These are phyloP conservation scores for Obelidium mucronatum DNA, from an alignment of 192 early-diverging fungal genomes.

Conservation along the genomic window DNA sequence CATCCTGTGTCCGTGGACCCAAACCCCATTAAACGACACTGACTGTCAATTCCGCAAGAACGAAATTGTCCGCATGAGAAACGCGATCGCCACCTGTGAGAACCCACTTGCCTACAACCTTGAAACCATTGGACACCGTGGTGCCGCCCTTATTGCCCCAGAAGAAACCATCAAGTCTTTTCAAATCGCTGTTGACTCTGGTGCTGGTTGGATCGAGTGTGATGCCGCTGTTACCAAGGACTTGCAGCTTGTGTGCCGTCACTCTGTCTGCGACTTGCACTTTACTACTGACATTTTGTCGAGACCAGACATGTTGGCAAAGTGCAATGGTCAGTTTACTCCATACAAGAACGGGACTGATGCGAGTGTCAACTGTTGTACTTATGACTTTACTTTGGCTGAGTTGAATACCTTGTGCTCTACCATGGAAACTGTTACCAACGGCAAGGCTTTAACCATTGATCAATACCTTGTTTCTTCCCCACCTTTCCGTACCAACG, in stretches of 20 bases:
- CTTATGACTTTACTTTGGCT: constrained; percentile 30
- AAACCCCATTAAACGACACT: neutral
- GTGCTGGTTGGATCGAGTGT: constrained; percentile 31
- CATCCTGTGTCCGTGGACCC: constrained; percentile 23
- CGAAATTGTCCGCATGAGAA: constrained; percentile 19
- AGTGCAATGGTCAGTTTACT: constrained; percentile 26
- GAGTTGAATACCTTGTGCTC: constrained; percentile 22
- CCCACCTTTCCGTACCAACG: constrained; percentile 24
- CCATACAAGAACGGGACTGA: constrained; percentile 16
- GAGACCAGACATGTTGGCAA: constrained; percentile 19
- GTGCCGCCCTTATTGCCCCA: constrained; percentile 20
- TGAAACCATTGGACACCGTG: constrained; percentile 20
- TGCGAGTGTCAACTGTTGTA: constrained; percentile 23
- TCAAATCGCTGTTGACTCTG: constrained; percentile 21
- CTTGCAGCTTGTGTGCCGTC: constrained; percentile 27
- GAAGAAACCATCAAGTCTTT: constrained; percentile 23
- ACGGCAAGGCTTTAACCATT: neutral
- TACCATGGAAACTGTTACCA: constrained; percentile 20
- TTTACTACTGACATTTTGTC: constrained; percentile 31
- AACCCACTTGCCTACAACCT: constrained; percentile 20
- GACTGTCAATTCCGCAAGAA: constrained; percentile 15
- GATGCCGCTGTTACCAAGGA: constrained; percentile 34
- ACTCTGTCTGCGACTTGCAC: constrained; percentile 30
- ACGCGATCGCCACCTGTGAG: constrained; percentile 10
- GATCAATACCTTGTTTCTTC: constrained; percentile 4